Conservation (phyloP, 139 green algal genomes). For the Chlamydomonas asymmetrica region DNA sequence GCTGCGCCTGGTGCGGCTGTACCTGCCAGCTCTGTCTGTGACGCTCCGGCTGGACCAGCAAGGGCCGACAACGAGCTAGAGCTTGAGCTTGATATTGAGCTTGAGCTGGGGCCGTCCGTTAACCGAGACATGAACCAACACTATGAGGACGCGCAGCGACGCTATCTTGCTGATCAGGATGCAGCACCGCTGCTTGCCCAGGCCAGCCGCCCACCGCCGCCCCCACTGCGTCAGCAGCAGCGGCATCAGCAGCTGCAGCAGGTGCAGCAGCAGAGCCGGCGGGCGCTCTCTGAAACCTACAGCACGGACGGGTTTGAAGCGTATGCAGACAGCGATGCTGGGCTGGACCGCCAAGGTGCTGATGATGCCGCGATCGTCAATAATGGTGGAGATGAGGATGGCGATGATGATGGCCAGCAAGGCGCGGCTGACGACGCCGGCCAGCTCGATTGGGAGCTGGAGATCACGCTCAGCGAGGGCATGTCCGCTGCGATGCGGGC, state of each 20-base stretch:
- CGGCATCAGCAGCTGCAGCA: not conserved
- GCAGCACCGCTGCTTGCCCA: too few species aligned
- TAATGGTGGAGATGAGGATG: not conserved
- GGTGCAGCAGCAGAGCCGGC: constrained; percentile 7
- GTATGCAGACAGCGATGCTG: not conserved
- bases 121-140: too few species aligned
- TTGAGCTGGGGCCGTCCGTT: too few species aligned
- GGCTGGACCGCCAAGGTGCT: not conserved
- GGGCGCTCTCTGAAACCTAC: not conserved
- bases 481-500: too few species aligned
- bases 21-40: not conserved
- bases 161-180: too few species aligned
- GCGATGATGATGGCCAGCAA: constrained; percentile 14
- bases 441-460: too few species aligned
- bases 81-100: too few species aligned
- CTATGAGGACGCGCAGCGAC: too few species aligned
- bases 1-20: constrained; percentile 5
- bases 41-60: not conserved
- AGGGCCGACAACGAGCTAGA: too few species aligned
- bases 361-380: not conserved
- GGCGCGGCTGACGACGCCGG: not conserved
- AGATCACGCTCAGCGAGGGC: too few species aligned
- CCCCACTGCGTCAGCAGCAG: too few species aligned
- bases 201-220: too few species aligned
- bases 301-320: not conserved